Evolutionary conservation across 2,329 filamentous ascomycete genomes (phyloP).

Genomic region (Cladosporium sp.): DNA sequence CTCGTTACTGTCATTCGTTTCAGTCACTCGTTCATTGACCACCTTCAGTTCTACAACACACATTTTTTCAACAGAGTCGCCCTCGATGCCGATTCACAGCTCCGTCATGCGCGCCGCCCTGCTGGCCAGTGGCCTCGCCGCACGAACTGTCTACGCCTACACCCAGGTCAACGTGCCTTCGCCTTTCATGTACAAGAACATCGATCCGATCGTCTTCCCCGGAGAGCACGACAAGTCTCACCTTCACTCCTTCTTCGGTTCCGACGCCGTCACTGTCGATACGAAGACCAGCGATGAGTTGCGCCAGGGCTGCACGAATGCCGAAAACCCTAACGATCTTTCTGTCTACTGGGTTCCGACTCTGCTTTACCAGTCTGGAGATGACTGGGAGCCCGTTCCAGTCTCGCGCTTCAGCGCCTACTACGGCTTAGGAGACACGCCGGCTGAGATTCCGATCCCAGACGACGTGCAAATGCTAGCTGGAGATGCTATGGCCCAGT

Average conservation of each 20-base stretch:
- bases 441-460: conserved; percentile 43
- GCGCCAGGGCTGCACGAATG: conserved; percentile 42
- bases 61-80: no score
- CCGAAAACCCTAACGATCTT: conserved; percentile 46
- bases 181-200: conserved; percentile 43
- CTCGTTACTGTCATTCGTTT: no score
- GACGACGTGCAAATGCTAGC: conserved; percentile 42
- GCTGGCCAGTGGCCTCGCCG: no score
- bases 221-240: conserved; percentile 38
- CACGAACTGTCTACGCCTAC: conserved; percentile 22
- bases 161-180: conserved; percentile 31
- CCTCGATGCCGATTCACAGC: no score
- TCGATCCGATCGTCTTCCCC: conserved; percentile 43
- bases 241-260: conserved; percentile 44
- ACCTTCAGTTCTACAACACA: no score
- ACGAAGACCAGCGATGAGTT: conserved; percentile 37
- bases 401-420: conserved; percentile 43
- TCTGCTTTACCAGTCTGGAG: conserved; percentile 7
- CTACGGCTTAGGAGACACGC: conserved; percentile 38
- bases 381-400: conserved; percentile 6
- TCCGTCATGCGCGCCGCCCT: no score
- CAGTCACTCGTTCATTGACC: no score
- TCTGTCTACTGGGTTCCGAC: conserved; percentile 37
- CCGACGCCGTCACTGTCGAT: conserved; percentile 38
- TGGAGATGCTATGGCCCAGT: conserved; percentile 37